Conservation (phyloP, 2,329 filamentous ascomycete species). For the Claviceps capensis region DNA sequence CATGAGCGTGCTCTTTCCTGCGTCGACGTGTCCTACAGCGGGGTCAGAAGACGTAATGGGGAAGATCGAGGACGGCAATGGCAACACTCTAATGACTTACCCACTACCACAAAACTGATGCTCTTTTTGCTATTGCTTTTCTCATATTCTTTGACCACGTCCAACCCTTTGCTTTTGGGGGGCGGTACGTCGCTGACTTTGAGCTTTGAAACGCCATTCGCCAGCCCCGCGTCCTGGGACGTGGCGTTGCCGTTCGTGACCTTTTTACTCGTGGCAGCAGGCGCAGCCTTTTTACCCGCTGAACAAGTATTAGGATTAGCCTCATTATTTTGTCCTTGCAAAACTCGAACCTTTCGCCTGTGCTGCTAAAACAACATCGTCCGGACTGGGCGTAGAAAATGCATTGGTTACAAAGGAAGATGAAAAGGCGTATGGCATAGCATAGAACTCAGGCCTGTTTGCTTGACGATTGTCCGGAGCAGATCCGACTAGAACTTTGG, state of each 20-base stretch:
- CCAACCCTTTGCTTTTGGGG: conserved; percentile 62
- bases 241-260: conserved; percentile 22
- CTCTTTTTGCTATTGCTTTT: conserved; percentile 64
- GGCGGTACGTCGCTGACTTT: conserved; percentile 39
- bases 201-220: conserved; percentile 19
- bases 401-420: conserved; percentile 40
- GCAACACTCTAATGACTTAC: conserved; percentile 30
- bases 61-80: too few relatives aligned
- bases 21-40: conserved; percentile 73
- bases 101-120: conserved; percentile 85
- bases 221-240: conserved; percentile 12
- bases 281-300: conserved; percentile 40
- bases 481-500: conserved; percentile 36
- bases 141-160: conserved; percentile 71
- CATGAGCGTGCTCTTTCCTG: conserved; percentile 96
- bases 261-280: conserved; percentile 19
- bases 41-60: neutral
- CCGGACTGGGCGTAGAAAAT: conserved; percentile 79
- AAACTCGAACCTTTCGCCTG: conserved; percentile 76
- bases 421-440: conserved; percentile 37
- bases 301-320: conserved; percentile 37
- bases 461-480: conserved; percentile 16
- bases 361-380: conserved; percentile 76
- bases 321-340: conserved; percentile 33
- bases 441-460: conserved; percentile 20